phyloP scores from a whole-genome alignment of 495 filamentous ascomycete genomes.

The Penicillium manginii region DNA sequence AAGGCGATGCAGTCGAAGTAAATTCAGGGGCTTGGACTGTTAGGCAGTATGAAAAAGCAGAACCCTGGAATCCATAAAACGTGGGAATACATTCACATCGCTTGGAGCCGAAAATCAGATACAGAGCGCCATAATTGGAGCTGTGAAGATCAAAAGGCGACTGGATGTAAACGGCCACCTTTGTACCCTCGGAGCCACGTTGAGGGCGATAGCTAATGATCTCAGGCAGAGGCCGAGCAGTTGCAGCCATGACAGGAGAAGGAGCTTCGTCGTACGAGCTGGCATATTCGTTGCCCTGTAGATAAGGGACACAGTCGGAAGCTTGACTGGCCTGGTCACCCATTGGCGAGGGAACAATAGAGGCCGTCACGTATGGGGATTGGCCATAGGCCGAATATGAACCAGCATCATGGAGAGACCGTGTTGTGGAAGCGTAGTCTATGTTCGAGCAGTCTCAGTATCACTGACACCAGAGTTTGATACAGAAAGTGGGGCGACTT shows the following conservation, averaged over 20 bases:
- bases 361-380: slow-evolving; percentile 46
- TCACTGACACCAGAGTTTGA: background rate
- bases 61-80: slow-evolving; percentile 61
- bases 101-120: slow-evolving; percentile 74
- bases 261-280: slow-evolving; percentile 50
- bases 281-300: slow-evolving; percentile 45
- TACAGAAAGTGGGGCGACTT: slow-evolving; percentile 19
- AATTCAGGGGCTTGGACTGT: slow-evolving; percentile 74
- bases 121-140: slow-evolving; percentile 58
- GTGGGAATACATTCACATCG: slow-evolving; percentile 65
- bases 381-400: slow-evolving; percentile 50
- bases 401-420: slow-evolving; percentile 50
- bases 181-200: slow-evolving; percentile 67
- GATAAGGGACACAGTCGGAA: slow-evolving; percentile 50
- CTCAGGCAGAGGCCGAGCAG: slow-evolving; percentile 51
- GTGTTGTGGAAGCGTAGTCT: slow-evolving; percentile 49
- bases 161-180: slow-evolving; percentile 72
- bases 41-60: slow-evolving; percentile 69
- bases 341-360: slow-evolving; percentile 50
- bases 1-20: slow-evolving; percentile 64
- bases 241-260: slow-evolving; percentile 41
- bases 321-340: slow-evolving; percentile 51
- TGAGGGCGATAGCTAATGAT: slow-evolving; percentile 70
- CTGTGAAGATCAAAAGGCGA: slow-evolving; percentile 72
- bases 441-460: slow-evolving; percentile 15